These are phyloP conservation scores for Leonotis leonurus DNA, from an alignment of 257 asterid genomes.

Conservation along the genomic window DNA sequence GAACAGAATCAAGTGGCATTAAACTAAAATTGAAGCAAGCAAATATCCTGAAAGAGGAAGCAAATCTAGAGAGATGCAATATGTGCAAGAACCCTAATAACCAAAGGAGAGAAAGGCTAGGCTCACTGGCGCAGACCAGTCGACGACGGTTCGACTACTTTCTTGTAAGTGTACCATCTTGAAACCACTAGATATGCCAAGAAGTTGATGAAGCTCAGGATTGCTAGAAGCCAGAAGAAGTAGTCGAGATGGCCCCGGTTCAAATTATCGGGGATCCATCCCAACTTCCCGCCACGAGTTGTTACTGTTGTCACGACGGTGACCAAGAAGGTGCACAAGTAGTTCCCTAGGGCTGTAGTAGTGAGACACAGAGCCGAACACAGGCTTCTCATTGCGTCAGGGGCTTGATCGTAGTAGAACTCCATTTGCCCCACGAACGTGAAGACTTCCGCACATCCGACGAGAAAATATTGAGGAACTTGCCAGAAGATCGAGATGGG, in stretches of 20 bases:
- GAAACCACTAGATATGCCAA: conserved; percentile 40
- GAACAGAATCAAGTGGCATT: not conserved
- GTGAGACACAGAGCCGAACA: conserved; percentile 69
- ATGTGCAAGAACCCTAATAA: not conserved
- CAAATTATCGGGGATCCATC: conserved; percentile 80
- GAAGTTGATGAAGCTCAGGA: conserved; percentile 56
- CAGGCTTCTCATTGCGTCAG: conserved; percentile 79
- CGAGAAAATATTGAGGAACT: conserved; percentile 69
- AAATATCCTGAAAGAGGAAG: no score
- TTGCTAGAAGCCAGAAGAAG: conserved; percentile 61
- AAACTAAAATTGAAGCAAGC: not conserved
- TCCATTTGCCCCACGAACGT: conserved; percentile 74
- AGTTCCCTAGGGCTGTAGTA: conserved; percentile 63
- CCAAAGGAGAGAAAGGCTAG: not conserved
- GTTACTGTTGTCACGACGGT: conserved; percentile 45
- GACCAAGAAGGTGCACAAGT: conserved; percentile 53
- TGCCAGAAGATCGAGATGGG: conserved; percentile 89
- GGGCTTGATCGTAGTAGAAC: conserved; percentile 87
- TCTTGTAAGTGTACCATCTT: conserved; percentile 68
- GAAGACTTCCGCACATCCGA: conserved; percentile 83
- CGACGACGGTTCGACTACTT: conserved; percentile 21
- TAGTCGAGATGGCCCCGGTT: conserved; percentile 81
- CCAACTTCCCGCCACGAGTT: conserved; percentile 37
- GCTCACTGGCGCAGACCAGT: not conserved
- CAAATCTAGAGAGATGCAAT: not conserved